These are phyloP conservation scores for Oidiodendron maius DNA, from an alignment of 495 filamentous ascomycete species.

Conservation along the genomic window DNA sequence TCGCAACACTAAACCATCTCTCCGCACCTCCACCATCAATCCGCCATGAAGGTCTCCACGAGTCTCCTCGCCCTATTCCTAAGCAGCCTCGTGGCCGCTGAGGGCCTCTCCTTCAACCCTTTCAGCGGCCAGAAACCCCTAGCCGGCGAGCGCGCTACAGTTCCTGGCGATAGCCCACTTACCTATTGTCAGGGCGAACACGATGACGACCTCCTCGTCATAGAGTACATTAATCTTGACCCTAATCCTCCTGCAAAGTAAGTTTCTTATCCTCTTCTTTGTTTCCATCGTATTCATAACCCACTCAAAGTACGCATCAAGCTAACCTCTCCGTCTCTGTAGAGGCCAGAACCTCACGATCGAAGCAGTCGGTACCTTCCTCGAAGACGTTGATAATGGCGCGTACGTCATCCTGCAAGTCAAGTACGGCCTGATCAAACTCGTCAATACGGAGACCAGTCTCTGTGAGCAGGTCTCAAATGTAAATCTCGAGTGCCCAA, in stretches of 20 bases:
- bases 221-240: constrained; percentile 70
- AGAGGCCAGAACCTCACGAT: constrained; percentile 81
- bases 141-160: constrained; percentile 34
- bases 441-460: constrained; percentile 72
- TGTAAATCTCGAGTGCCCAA: constrained; percentile 83
- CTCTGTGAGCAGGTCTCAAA: constrained; percentile 85
- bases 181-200: constrained; percentile 62
- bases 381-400: constrained; percentile 61
- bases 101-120: constrained; percentile 15
- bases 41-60: constrained; percentile 21
- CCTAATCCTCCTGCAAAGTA: constrained; percentile 90
- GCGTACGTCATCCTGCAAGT: constrained; percentile 76
- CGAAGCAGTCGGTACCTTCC: constrained; percentile 66
- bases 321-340: constrained; percentile 5
- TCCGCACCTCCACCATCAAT: background rate
- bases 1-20: background rate
- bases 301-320: background rate
- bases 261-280: constrained; percentile 29
- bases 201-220: constrained; percentile 52
- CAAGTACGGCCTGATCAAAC: constrained; percentile 88
- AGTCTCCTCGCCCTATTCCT: constrained; percentile 16
- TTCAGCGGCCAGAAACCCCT: constrained; percentile 16
- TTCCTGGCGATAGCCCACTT: constrained; percentile 74
- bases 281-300: background rate
- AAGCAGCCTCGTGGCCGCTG: constrained; percentile 17